Evolutionary conservation across 208 protist species (phyloP).

Genomic region (Trypanosoma melophagium): DNA sequence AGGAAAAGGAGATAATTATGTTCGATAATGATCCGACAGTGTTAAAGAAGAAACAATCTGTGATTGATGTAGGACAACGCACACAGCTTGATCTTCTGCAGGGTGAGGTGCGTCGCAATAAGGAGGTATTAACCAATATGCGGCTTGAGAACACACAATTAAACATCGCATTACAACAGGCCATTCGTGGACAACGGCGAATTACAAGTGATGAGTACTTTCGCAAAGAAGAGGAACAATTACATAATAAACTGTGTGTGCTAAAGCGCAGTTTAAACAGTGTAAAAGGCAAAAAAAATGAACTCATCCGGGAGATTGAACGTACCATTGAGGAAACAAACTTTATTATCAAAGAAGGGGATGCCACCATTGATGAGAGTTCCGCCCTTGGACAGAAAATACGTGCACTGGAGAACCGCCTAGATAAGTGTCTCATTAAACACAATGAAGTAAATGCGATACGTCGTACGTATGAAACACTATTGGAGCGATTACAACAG

Average conservation of each 20-base stretch:
- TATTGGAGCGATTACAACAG: slow-evolving; percentile 92
- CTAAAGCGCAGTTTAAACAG: slow-evolving; percentile 86
- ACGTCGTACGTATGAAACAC: slow-evolving; percentile 94
- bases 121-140: slow-evolving; percentile 77
- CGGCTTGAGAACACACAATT: slow-evolving; percentile 91
- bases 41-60: slow-evolving; percentile 60
- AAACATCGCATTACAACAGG: slow-evolving; percentile 44
- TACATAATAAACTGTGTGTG: slow-evolving; percentile 82
- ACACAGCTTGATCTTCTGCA: slow-evolving; percentile 84
- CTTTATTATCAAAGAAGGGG: slow-evolving; percentile 56
- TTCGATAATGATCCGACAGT: slow-evolving; percentile 29
- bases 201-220: slow-evolving; percentile 75
- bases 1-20: slow-evolving; percentile 8
- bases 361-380: slow-evolving; percentile 59
- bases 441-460: slow-evolving; percentile 96
- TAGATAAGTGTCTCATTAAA: slow-evolving; percentile 97
- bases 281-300: slow-evolving; percentile 75
- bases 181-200: slow-evolving; percentile 53
- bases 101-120: slow-evolving; percentile 81
- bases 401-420: slow-evolving; percentile 92
- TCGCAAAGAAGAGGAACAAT: slow-evolving; percentile 66
- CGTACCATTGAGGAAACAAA: slow-evolving; percentile 44
- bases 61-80: slow-evolving; percentile 86
- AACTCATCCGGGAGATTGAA: slow-evolving; percentile 64
- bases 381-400: slow-evolving; percentile 91